Evolutionary conservation across 163 green algal species (phyloP).

Genomic region (Scenedesmus sp.): DNA sequence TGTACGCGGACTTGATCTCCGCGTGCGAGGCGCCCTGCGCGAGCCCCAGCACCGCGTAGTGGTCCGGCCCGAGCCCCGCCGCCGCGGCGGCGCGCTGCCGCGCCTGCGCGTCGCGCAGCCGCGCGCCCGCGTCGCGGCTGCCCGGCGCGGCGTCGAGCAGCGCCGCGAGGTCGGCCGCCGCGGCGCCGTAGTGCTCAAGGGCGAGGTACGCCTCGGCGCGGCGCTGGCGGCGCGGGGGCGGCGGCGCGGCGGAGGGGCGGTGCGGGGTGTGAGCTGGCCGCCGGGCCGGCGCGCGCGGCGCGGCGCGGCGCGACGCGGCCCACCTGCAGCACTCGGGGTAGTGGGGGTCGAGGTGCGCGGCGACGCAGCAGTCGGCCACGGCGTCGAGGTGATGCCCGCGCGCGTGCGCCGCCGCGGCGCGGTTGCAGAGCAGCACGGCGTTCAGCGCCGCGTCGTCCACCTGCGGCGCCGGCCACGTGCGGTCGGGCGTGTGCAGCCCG

Average conservation of each 20-base stretch:
- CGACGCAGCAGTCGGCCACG: constrained; percentile 70
- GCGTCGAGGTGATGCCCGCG: constrained; percentile 62
- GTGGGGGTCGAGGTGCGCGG: constrained; percentile 54
- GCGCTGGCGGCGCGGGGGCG: no score
- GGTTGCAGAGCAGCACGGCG: constrained; percentile 77
- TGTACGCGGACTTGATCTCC: constrained; percentile 48
- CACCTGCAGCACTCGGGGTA: constrained; percentile 68
- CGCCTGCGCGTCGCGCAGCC: constrained; percentile 18
- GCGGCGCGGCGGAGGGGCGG: no score
- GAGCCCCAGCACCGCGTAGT: constrained; percentile 43
- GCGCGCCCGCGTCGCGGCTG: constrained; percentile 16
- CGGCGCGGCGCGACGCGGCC: constrained; percentile 22
- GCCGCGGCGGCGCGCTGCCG: neutral
- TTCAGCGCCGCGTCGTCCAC: constrained; percentile 38
- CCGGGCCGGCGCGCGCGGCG: no score
- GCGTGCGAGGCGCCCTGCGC: neutral
- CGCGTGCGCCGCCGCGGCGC: constrained; percentile 64
- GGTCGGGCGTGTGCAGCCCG: no score
- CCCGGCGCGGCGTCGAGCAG: constrained; percentile 6
- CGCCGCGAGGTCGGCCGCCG: constrained; percentile 50
- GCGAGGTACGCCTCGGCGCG: constrained; percentile 48
- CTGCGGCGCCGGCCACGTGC: no score
- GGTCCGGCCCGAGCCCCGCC: neutral
- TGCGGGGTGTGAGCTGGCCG: no score
- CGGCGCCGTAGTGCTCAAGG: constrained; percentile 36